phyloP scores from a whole-genome alignment of 768 basidiomycete genomes.

The Panaeolus cyanescens region DNA sequence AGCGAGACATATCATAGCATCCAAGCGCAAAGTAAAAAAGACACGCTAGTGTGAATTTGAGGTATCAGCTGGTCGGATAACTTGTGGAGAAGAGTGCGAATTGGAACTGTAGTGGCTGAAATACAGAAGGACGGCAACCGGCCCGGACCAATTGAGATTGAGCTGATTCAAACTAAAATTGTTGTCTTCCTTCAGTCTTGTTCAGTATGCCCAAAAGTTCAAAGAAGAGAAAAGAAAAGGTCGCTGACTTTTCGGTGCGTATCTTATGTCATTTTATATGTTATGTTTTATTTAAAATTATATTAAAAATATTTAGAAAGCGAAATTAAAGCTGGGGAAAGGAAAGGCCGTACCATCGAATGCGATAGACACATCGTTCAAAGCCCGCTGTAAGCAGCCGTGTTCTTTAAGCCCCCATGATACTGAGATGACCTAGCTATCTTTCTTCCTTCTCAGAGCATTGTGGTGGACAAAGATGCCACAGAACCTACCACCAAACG shows the following conservation, averaged over 20 bases:
- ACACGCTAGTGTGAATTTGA: too few species aligned
- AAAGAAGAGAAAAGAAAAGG: slow-evolving; percentile 87
- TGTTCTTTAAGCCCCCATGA: slow-evolving; percentile 6
- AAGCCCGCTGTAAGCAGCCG: slow-evolving; percentile 78
- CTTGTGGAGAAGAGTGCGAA: too few species aligned
- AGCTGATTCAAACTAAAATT: background rate
- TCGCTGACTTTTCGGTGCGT: slow-evolving; percentile 80
- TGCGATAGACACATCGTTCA: slow-evolving; percentile 95
- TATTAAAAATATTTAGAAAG: slow-evolving; percentile 68
- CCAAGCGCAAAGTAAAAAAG: too few species aligned
- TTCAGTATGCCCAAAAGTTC: slow-evolving; percentile 77
- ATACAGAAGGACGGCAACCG: too few species aligned
- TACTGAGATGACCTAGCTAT: slow-evolving; percentile 62
- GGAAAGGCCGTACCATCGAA: slow-evolving; percentile 83
- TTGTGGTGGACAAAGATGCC: slow-evolving; percentile 55
- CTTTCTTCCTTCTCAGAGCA: slow-evolving; percentile 84
- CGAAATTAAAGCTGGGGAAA: slow-evolving; percentile 95
- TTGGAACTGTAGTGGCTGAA: too few species aligned
- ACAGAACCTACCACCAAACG: slow-evolving; percentile 72
- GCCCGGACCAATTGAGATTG: background rate
- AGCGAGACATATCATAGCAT: too few species aligned
- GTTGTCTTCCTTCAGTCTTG: background rate
- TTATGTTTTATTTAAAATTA: background rate
- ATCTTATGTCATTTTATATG: slow-evolving; percentile 6
- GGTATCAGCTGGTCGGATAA: too few species aligned